A percentile compares a stretch with the other conserved stretches of the same genome.
These are phyloP conservation scores for Dictyostelium firmibasis DNA, from an alignment of 78 protist genomes.

Conservation along the genomic window DNA sequence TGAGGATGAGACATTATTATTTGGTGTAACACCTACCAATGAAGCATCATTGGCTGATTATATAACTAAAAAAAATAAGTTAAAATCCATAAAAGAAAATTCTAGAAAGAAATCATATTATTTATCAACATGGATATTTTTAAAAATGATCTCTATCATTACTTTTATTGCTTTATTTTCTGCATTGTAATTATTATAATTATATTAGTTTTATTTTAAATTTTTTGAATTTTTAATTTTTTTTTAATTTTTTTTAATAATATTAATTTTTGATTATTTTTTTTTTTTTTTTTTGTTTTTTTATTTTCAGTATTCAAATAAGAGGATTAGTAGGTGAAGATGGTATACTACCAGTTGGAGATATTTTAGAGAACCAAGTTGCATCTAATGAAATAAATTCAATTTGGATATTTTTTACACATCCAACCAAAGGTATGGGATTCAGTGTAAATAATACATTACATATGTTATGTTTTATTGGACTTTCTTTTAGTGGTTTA, in stretches of 20 bases:
- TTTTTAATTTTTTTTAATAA: background rate
- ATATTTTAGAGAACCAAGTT: constrained; percentile 10
- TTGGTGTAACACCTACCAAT: background rate
- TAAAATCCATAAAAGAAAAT: constrained; percentile 18
- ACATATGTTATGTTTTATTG: constrained; percentile 27
- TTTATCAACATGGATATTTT: constrained; percentile 69
- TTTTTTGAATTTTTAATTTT: background rate
- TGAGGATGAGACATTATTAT: background rate
- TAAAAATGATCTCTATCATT: constrained; percentile 34
- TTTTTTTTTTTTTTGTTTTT: background rate
- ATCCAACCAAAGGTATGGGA: constrained; percentile 50
- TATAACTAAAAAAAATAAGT: constrained; percentile 17
- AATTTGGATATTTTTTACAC: constrained; percentile 63
- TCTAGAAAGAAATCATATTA: constrained; percentile 24
- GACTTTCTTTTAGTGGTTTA: constrained; percentile 31
- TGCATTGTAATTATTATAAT: constrained; percentile 36
- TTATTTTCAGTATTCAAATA: constrained; percentile 49
- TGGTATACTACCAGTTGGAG: constrained; percentile 51
- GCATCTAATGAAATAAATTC: constrained; percentile 40
- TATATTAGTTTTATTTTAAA: no score
- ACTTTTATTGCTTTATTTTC: constrained; percentile 76
- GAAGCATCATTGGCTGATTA: constrained; percentile 15
- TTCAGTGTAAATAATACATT: constrained; percentile 35
- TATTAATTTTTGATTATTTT: background rate
- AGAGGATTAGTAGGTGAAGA: constrained; percentile 75